These are phyloP conservation scores for Melastoma malabathricum DNA, from an alignment of 345 rosid species.

Conservation along the genomic window DNA sequence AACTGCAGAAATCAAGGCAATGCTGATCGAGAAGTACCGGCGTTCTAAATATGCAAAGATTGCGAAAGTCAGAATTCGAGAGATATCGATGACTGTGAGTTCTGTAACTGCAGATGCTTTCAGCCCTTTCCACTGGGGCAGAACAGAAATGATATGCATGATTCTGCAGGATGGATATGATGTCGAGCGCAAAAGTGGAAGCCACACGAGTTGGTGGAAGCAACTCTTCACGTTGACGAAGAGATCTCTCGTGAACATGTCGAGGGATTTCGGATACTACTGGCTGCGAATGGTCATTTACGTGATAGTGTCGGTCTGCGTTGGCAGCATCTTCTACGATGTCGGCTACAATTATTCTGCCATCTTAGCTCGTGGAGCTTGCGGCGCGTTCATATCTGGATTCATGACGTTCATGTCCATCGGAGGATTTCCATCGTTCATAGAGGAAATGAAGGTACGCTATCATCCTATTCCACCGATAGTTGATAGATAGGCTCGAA, in stretches of 20 bases:
- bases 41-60: constrained; percentile 11
- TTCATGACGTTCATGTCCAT: constrained; percentile 97
- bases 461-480: background rate
- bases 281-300: constrained; percentile 89
- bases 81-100: constrained; percentile 10
- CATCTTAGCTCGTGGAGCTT: constrained; percentile 85
- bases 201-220: constrained; percentile 86
- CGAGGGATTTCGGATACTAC: constrained; percentile 91
- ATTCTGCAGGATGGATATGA: constrained; percentile 65
- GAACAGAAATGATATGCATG: too few species aligned
- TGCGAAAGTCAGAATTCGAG: constrained; percentile 5
- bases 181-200: constrained; percentile 60
- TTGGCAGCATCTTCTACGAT: constrained; percentile 77
- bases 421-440: constrained; percentile 94
- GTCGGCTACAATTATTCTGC: constrained; percentile 78
- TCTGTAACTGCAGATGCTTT: too few species aligned
- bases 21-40: constrained; percentile 10
- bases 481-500: background rate
- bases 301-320: constrained; percentile 70
- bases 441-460: constrained; percentile 88
- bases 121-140: too few species aligned
- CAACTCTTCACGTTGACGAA: constrained; percentile 73
- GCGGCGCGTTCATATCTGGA: constrained; percentile 89
- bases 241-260: constrained; percentile 89
- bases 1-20: constrained; percentile 10